Base-by-base conservation (phyloP, 805 yeast species). In the Monosporozyma siamensis region DNA sequence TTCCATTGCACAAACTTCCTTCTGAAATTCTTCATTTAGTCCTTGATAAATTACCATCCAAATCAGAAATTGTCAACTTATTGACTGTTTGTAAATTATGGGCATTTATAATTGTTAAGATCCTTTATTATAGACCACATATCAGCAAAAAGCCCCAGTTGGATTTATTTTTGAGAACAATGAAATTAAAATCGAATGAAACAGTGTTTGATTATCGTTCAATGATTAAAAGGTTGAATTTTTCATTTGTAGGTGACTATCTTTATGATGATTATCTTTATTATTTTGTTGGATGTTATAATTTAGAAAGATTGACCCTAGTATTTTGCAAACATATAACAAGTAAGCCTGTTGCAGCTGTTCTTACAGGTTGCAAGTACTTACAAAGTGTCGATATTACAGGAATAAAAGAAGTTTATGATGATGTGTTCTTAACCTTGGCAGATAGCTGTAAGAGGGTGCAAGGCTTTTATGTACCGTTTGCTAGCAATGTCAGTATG, bases 381-480 rank as follows among this genome's bases (percentile, higher is more conserved):
- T 66, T 90, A 45, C 95, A 85, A 61, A 82, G 94, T 34, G 80
- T 90, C 39, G 97, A 90, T 64, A 70, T 90, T 52, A 81, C 95
- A 0, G 92, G 92, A 7, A 82, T 86, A 4, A 70, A 70, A 34
- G 77, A 73, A 47, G 67, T 82, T 23, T 66, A 72, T n/a, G 96
- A 89, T 65, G 77, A 72, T 35, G 77, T 88, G 4, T 76, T 87
- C 45, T 51, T 63, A 23, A 77, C 83, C 6, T 68, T 90, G 49
- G 87, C 95, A 3, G 56, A 58, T 7, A 71, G 76, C 53, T 89
- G 96, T 61, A 73, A 75, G 29, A 67, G 90, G 38, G 68, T 90
- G 36, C 97, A 90, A 64, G 96, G 96, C 1, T 67, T 89, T 37
- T 89, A 88, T 58, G 92, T 92, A 0, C 89, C 95, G 1, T 85